Conservation (phyloP, 768 basidiomycete genomes). For the Trametes meyenii region DNA sequence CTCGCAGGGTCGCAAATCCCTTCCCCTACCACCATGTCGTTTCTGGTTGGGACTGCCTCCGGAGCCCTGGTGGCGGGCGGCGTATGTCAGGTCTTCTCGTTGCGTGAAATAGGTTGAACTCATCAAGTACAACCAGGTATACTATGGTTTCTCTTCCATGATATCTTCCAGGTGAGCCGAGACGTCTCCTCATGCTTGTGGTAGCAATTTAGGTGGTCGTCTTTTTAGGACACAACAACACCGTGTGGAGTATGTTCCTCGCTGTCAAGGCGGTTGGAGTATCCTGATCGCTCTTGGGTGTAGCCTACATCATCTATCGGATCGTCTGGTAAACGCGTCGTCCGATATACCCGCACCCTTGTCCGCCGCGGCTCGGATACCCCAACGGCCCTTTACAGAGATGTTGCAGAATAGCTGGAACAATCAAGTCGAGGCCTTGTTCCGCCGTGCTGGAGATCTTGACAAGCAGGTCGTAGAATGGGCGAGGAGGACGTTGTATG, state of each 20-base stretch:
- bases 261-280: not conserved
- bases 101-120: not conserved
- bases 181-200: not conserved
- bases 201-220: not conserved
- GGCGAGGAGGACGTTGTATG: conserved; percentile 30
- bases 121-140: conserved; percentile 21
- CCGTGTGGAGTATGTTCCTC: conserved; percentile 26
- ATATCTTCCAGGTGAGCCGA: conserved; percentile 27
- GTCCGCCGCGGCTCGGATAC: conserved; percentile 30
- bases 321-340: conserved; percentile 28
- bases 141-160: conserved; percentile 35
- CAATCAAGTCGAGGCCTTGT: conserved; percentile 30
- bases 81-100: conserved; percentile 13
- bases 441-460: conserved; percentile 25
- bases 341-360: conserved; percentile 24
- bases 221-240: conserved; percentile 29
- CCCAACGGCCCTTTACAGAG: conserved; percentile 28
- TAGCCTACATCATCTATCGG: conserved; percentile 30
- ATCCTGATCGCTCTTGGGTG: not conserved
- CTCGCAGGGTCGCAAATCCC: not conserved
- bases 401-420: conserved; percentile 35
- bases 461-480: conserved; percentile 28
- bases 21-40: conserved; percentile 21
- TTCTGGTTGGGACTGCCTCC: conserved; percentile 28
- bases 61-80: conserved; percentile 32